Percentiles rank a stretch among this genome's conserved stretches.
These are phyloP conservation scores for Dichomitus squalens DNA, from an alignment of 1,284 basidiomycete genomes.

Conservation along the genomic window DNA sequence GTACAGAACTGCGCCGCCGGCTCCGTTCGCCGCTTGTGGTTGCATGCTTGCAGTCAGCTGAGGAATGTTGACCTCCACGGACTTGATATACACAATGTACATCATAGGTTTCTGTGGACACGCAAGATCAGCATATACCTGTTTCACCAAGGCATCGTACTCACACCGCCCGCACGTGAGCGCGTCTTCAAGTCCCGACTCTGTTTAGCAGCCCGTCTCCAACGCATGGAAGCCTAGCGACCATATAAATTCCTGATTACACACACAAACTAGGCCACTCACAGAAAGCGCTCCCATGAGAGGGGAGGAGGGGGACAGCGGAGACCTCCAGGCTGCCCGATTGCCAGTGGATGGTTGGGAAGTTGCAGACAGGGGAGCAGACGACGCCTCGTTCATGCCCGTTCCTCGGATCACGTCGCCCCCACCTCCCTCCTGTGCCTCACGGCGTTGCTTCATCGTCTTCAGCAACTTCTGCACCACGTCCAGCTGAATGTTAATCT, in stretches of 20 bases:
- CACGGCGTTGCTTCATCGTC: conserved; percentile 28
- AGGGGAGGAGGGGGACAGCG: conserved; percentile 32
- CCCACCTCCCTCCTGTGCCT: background rate
- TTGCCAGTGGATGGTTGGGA: conserved; percentile 31
- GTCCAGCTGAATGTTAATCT: conserved; percentile 52
- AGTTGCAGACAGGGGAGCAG: conserved; percentile 22
- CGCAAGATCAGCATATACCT: background rate
- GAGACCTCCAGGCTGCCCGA: conserved; percentile 29
- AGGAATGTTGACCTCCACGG: conserved; percentile 29
- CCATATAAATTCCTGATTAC: background rate
- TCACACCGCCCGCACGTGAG: background rate
- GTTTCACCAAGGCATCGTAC: background rate
- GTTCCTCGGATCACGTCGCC: background rate
- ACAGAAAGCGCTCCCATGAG: conserved; percentile 50
- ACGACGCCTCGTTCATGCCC: background rate
- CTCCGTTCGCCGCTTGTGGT: conserved; percentile 12
- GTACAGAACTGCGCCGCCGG: conserved; percentile 38
- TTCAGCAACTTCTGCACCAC: conserved; percentile 42
- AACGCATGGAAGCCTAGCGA: conserved; percentile 28
- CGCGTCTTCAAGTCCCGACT: conserved; percentile 19
- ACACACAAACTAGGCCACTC: conserved; percentile 10
- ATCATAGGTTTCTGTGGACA: conserved; percentile 21
- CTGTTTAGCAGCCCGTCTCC: conserved; percentile 24
- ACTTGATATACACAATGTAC: conserved; percentile 32
- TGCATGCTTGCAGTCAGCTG: conserved; percentile 28